Base-by-base conservation (phyloP, 179 eudicot genomes). In the Corrigiola litoralis region DNA sequence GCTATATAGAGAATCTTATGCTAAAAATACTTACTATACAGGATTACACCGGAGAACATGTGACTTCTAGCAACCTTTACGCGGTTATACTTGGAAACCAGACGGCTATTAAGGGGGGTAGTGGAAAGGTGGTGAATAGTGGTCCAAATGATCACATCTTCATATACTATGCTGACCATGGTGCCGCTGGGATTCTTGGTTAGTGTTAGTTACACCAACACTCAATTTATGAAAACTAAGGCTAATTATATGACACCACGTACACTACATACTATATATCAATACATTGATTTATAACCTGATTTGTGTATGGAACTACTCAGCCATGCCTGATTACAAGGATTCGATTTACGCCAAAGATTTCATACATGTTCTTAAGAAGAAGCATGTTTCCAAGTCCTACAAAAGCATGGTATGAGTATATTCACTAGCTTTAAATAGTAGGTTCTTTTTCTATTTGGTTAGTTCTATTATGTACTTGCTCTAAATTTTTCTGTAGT, bases 91-190 rank as follows among this genome's bases (percentile, higher is more conserved):
- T 88, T 52, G 95, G 95, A 13, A 65, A 88, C 55, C 77, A 75
- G 79, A 68, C 77, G 33, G 82, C 84, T 7, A 34, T 80, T 25
- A 79, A 52, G 4, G 95, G 95, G 41, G 95, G 95, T 23, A 88
- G 84, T 37, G 82, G 86, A 40, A 88, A 88, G 72, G 87, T 85
- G 42, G 66, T 88, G 46, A 61, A 85, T 20, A 85, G 84, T 41
- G 84, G 85, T 56, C 86, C 95, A 33, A 67, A 81, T 45, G 95
- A 88, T 79, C 87, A 84, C 51, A 74, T 88, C 42, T 88, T 88
- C 71, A 70, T 88, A 14, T 88, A 67, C 72, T 88, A 85, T 61
- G 21, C 86, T 4, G 96, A 89, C 59, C 96, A 89, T 63, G 96
- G 96, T 28, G 80, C 77, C 16, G 72, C 86, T 52, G 84, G 86